A percentile compares a stretch with the other conserved stretches of the same genome.
Evolutionary conservation across 2,329 filamentous ascomycete species (phyloP).

Genomic region (Fragosphaeria purpurea): DNA sequence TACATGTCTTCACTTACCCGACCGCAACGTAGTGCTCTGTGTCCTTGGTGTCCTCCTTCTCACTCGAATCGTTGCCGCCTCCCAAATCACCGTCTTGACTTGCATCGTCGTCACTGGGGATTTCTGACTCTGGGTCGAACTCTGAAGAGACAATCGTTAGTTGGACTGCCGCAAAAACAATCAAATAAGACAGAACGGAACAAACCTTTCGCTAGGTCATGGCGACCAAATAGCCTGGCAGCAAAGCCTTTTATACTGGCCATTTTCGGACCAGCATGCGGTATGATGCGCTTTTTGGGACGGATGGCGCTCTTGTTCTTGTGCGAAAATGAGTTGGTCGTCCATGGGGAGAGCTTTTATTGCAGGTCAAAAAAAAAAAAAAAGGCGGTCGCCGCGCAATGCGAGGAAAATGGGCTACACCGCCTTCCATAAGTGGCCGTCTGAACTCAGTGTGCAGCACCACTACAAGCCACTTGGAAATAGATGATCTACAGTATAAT

Average conservation of each 20-base stretch:
- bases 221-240: constrained; percentile 52
- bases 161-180: not conserved
- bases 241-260: constrained; percentile 38
- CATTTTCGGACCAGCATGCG: constrained; percentile 27
- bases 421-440: constrained; percentile 2
- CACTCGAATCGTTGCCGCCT: constrained; percentile 39
- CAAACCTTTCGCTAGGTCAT: constrained; percentile 47
- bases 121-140: constrained; percentile 67
- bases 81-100: constrained; percentile 19
- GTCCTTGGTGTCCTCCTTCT: constrained; percentile 44
- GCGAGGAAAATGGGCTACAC: constrained; percentile 6
- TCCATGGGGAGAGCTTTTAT: constrained; percentile 1
- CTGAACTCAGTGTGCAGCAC: no score
- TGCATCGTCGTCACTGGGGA: constrained; percentile 42
- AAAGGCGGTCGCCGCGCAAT: no score
- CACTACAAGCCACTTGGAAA: no score
- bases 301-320: not conserved
- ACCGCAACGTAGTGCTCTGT: constrained; percentile 83
- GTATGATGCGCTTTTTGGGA: not conserved
- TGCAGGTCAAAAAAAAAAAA: constrained; percentile 1
- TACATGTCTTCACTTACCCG: constrained; percentile 37
- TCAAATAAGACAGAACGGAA: not conserved
- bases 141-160: constrained; percentile 37
- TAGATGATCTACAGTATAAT: no score
- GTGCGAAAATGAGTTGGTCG: not conserved